Conservation (phyloP, 306 rosid species). For the Sphenostylis stenocarpa region DNA sequence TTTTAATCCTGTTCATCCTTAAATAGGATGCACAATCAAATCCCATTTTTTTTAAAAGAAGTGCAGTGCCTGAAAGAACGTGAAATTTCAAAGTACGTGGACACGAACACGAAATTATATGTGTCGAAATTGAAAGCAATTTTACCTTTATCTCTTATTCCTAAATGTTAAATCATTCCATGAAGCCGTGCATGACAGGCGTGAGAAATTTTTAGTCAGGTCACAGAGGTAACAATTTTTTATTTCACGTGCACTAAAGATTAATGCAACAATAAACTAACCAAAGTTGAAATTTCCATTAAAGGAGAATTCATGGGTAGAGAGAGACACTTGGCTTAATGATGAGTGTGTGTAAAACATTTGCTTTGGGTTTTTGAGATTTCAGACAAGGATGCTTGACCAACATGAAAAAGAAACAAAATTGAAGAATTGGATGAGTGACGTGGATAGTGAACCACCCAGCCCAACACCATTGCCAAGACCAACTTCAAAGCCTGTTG, state of each 20-base stretch:
- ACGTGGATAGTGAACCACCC: conserved; percentile 34
- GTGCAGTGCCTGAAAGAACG: not conserved
- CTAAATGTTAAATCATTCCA: not conserved
- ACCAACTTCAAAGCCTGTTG: conserved; percentile 66
- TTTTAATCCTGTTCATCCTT: not conserved
- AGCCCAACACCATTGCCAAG: conserved; percentile 37
- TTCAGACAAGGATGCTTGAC: conserved; percentile 60
- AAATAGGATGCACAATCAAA: not conserved
- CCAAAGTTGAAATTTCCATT: not conserved
- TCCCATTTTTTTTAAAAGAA: too few species aligned
- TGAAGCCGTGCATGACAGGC: conserved; percentile 15
- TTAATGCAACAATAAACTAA: not conserved
- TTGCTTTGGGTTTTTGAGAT: not conserved
- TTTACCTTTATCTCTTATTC: conserved; percentile 1
- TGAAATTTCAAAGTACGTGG: not conserved
- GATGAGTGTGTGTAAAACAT: conserved; percentile 22
- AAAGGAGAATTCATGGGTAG: not conserved
- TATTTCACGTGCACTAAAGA: not conserved
- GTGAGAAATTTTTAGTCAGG: too few species aligned
- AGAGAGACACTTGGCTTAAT: not conserved
- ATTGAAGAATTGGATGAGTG: conserved; percentile 50
- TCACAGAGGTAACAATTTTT: too few species aligned
- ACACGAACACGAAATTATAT: not conserved
- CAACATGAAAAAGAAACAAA: conserved; percentile 51
- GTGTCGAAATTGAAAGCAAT: not conserved